Conservation (phyloP, 2,329 filamentous ascomycete species). For the Venturia nashicola region DNA sequence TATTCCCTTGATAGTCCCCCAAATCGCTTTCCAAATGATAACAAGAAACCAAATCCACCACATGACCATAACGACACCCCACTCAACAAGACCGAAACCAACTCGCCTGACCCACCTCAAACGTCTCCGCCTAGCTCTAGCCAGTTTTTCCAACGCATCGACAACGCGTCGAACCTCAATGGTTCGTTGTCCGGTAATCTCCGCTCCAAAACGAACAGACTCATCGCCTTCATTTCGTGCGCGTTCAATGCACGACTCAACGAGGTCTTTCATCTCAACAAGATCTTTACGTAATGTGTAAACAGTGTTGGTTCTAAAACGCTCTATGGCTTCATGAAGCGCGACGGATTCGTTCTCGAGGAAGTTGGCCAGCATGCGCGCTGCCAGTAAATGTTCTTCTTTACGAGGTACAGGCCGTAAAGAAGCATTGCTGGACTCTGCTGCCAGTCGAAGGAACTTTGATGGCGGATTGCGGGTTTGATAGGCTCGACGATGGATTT, state of each 20-base stretch:
- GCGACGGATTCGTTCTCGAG: slow-evolving; percentile 33
- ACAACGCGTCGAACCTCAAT: slow-evolving; percentile 69
- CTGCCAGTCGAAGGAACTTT: slow-evolving; percentile 25
- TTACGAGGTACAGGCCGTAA: slow-evolving; percentile 36
- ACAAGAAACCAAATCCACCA: slow-evolving; percentile 93
- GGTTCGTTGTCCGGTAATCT: slow-evolving; percentile 64
- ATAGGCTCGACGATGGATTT: slow-evolving; percentile 57
- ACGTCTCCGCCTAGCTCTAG: slow-evolving; percentile 61
- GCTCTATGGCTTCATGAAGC: slow-evolving; percentile 37
- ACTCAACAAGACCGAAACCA: slow-evolving; percentile 76
- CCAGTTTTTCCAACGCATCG: slow-evolving; percentile 57
- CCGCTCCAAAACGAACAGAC: slow-evolving; percentile 65
- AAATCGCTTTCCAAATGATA: slow-evolving; percentile 55
- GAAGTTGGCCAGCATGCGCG: slow-evolving; percentile 35
- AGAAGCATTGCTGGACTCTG: slow-evolving; percentile 30
- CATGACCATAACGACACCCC: slow-evolving; percentile 76
- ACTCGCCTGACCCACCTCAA: slow-evolving; percentile 63
- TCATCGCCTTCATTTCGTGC: slow-evolving; percentile 45
- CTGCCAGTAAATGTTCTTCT: slow-evolving; percentile 42
- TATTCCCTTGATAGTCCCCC: slow-evolving; percentile 49
- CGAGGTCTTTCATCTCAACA: not conserved
- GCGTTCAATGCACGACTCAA: not conserved
- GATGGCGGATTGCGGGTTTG: slow-evolving; percentile 24
- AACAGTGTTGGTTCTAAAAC: slow-evolving; percentile 28
- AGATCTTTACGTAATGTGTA: slow-evolving; percentile 34